Conservation (phyloP, 352 stramenopile genomes). For the Phytophthora litchii region DNA sequence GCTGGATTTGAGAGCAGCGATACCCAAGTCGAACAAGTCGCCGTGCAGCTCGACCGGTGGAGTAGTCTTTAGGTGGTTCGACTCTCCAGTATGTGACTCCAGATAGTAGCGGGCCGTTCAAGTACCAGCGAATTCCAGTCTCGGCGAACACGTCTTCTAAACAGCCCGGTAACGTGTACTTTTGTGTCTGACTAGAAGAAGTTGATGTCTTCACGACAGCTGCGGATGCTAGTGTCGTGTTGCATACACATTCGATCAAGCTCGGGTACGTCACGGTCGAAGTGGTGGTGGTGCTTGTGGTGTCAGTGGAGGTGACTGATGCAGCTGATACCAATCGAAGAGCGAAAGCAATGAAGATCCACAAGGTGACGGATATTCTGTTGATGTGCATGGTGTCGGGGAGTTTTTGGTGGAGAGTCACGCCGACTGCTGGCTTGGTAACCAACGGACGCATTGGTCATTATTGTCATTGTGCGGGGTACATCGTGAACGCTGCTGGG, state of each 20-base stretch:
- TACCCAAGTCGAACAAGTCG: conserved; percentile 78
- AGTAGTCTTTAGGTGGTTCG: conserved; percentile 41
- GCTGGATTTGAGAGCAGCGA: conserved; percentile 60
- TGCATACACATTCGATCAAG: conserved; percentile 78
- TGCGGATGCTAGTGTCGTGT: conserved; percentile 61
- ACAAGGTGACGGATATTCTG: conserved; percentile 22
- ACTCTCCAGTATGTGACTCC: conserved; percentile 69
- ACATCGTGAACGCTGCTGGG: no score
- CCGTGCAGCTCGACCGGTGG: conserved; percentile 57
- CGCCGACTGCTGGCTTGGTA: conserved; percentile 26
- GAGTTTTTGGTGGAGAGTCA: conserved; percentile 17
- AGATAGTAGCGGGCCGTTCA: conserved; percentile 63
- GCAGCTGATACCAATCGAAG: conserved; percentile 3
- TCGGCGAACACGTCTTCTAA: conserved; percentile 84
- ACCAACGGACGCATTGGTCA: conserved; percentile 22
- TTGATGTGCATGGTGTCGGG: conserved; percentile 15
- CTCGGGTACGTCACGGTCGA: conserved; percentile 55
- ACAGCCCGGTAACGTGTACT: conserved; percentile 65
- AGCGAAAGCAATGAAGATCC: conserved; percentile 8
- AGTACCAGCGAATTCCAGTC: conserved; percentile 83
- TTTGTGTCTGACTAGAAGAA: conserved; percentile 47
- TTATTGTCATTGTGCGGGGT: not conserved
- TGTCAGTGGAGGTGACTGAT: conserved; percentile 15
- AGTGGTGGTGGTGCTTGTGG: conserved; percentile 18
- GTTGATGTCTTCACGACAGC: conserved; percentile 59